Base-by-base conservation (phyloP, 2,329 filamentous ascomycete genomes). In the Pseudogymnoascus sp. region DNA sequence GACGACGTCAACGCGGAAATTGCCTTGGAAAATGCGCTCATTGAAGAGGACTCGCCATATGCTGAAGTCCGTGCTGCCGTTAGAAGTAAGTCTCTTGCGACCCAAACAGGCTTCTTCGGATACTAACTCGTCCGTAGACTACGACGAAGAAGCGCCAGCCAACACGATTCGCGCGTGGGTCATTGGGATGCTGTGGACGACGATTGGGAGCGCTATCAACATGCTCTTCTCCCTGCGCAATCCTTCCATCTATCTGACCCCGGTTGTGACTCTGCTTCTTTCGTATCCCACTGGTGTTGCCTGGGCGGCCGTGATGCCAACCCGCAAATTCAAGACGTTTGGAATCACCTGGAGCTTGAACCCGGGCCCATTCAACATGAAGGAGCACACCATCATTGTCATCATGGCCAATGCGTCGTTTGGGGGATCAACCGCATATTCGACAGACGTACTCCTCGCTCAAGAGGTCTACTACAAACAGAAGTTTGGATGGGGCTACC, bases 391-490 rank as follows among this genome's bases (percentile, higher is more conserved):
- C 43, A 81, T 89, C 65, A 88, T 89, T 63, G 83, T 86, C 16
- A 83, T 88, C 67, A 88, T 88, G 70, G 69, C 69, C 7, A 70
- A 81, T 79, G 79, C 46, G 2, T 56, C 46, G n/a, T 56, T 56
- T 4, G 46, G 46, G 6, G 46, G 46, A 19, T 31, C 46, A 4
- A 56, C 46, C 82, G 78, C 71, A 3, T 91, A 92, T 69, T 87
- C 88, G 0, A 91, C 88, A 0, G 89, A 91, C 67, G 87, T 90
- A 31, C 82, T 92, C 50, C 78, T 90, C 2, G 88, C 88, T 0
- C 88, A 90, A 73, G 76, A 84, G 28, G 81, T 87, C 11, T 91
- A 90, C 68, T 92, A 92, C 84, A 4, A 88, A 84, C 1, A 88
- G 89, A 72, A 87, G 84, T 63, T 75, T 89, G 12, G 81, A 61